These are phyloP conservation scores for Sclerotinia borealis DNA, from an alignment of 2,329 filamentous ascomycete genomes.

Conservation along the genomic window DNA sequence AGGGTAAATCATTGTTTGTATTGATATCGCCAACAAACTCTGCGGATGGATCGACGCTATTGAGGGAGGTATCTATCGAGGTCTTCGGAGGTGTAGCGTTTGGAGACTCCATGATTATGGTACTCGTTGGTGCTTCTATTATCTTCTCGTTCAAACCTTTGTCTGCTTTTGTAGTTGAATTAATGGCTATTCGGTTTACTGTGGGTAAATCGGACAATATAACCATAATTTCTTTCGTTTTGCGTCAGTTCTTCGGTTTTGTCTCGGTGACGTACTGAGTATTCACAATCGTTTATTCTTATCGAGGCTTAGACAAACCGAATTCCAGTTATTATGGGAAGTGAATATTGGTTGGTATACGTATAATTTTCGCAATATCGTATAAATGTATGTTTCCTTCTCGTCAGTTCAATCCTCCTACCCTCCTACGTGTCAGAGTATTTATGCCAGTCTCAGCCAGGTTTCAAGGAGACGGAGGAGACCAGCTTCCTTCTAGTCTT, in stretches of 20 bases:
- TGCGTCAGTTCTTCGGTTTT: background rate
- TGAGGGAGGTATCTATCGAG: constrained; percentile 14
- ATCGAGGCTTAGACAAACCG: background rate
- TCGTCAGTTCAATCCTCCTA: background rate
- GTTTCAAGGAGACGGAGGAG: constrained; percentile 1
- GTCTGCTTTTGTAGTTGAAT: background rate
- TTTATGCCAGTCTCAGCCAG: background rate
- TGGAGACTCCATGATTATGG: background rate
- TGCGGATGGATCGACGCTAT: constrained; percentile 27
- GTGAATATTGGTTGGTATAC: background rate
- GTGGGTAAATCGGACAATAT: constrained; percentile 4
- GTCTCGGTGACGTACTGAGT: background rate
- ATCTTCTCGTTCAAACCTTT: background rate
- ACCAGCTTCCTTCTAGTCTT: background rate
- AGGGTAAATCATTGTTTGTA: constrained; percentile 51
- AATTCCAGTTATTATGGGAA: background rate
- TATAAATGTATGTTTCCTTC: background rate
- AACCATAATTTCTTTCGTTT: constrained; percentile 7
- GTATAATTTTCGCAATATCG: background rate
- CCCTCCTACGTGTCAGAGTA: constrained; percentile 1
- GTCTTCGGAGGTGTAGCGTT: constrained; percentile 3
- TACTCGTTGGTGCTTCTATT: background rate
- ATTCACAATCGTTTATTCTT: background rate
- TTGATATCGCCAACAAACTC: constrained; percentile 53
- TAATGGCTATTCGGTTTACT: background rate